Evolutionary conservation across 257 asterid species (phyloP).

Genomic region (Eucommia ulmoides): DNA sequence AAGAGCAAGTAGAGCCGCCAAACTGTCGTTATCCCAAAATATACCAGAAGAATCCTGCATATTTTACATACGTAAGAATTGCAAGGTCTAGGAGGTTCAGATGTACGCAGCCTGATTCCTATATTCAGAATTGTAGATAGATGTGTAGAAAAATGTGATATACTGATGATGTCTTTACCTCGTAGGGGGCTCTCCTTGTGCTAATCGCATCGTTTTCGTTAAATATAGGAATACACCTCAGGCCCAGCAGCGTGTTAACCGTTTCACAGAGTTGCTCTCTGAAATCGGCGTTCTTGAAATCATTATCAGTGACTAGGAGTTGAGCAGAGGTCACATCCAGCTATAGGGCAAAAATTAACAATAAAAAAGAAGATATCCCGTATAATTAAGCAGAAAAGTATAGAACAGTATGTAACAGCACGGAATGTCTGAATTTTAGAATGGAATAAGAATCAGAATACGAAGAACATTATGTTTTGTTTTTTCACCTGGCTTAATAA

Average conservation of each 20-base stretch:
- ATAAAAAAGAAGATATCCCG: background rate
- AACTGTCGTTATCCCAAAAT: constrained; percentile 91
- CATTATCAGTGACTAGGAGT: constrained; percentile 75
- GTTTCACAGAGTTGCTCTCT: constrained; percentile 60
- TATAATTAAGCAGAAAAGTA: background rate
- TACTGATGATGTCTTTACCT: no score
- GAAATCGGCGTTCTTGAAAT: constrained; percentile 60
- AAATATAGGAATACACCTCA: constrained; percentile 68
- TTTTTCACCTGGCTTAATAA: constrained; percentile 45
- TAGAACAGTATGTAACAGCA: background rate
- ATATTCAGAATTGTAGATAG: no score
- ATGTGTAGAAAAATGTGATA: no score
- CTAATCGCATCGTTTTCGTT: constrained; percentile 90
- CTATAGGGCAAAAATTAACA: constrained; percentile 29
- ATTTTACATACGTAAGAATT: background rate
- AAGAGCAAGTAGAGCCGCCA: constrained; percentile 73
- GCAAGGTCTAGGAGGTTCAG: no score
- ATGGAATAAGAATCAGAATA: background rate
- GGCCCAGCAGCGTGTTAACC: constrained; percentile 44
- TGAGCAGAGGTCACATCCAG: constrained; percentile 75
- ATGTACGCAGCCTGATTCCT: no score
- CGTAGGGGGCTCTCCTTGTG: constrained; percentile 75
- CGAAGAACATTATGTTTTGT: background rate
- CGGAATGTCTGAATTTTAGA: no score
- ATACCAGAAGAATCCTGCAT: constrained; percentile 83